These are phyloP conservation scores for Eremothecium sinecaudum DNA, from an alignment of 1,139 yeast species.

Conservation along the genomic window DNA sequence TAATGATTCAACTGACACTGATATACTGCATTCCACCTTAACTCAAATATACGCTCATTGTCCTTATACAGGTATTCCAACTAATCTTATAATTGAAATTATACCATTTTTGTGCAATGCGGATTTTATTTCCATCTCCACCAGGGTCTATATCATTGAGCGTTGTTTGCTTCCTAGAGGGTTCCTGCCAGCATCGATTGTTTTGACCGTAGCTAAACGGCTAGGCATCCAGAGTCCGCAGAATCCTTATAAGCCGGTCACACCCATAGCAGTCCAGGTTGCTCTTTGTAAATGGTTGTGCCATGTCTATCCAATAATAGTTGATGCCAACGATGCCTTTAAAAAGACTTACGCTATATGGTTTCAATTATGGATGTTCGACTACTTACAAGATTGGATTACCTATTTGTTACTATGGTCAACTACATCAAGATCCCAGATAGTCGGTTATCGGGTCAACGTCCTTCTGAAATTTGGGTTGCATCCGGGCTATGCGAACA, in stretches of 20 bases:
- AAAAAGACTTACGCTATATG: slow-evolving; percentile 32
- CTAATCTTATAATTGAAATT: slow-evolving; percentile 12
- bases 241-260: slow-evolving; percentile 13
- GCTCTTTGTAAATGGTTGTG: slow-evolving; percentile 36
- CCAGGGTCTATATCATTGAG: slow-evolving; percentile 25
- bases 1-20: neutral
- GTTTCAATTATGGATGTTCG: slow-evolving; percentile 38
- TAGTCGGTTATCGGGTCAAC: slow-evolving; percentile 30
- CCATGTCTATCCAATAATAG: slow-evolving; percentile 29
- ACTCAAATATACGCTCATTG: neutral
- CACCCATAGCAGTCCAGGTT: slow-evolving; percentile 25
- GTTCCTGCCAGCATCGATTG: slow-evolving; percentile 22
- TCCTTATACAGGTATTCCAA: slow-evolving; percentile 16
- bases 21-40: neutral
- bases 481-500: slow-evolving; percentile 19
- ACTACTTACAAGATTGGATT: slow-evolving; percentile 36
- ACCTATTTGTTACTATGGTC: slow-evolving; percentile 37
- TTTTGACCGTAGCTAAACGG: slow-evolving; percentile 26
- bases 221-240: slow-evolving; percentile 27
- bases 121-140: slow-evolving; percentile 13
- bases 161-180: slow-evolving; percentile 31
- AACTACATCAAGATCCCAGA: slow-evolving; percentile 26
- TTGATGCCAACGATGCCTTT: slow-evolving; percentile 21
- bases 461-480: slow-evolving; percentile 14
- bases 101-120: slow-evolving; percentile 18